Percentiles rank a stretch among this genome's conserved stretches.
phyloP scores from a whole-genome alignment of 768 basidiomycete species.

The Kondoa subrosea region DNA sequence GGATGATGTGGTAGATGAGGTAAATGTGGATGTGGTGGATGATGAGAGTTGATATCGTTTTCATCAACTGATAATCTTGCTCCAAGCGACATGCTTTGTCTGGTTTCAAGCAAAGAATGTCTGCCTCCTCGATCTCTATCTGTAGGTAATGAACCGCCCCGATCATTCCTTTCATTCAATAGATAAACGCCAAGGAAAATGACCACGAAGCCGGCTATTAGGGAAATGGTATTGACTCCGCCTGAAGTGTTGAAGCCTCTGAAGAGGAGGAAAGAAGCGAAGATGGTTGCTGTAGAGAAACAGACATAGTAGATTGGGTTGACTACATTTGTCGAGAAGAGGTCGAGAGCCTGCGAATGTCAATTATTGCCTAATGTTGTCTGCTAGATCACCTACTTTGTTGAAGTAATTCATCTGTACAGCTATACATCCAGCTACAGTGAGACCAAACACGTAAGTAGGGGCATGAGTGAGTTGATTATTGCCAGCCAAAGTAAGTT shows the following conservation, averaged over 20 bases:
- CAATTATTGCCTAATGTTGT: neutral
- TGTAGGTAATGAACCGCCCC: neutral
- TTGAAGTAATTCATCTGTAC: conserved; percentile 86
- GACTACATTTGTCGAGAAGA: conserved; percentile 95
- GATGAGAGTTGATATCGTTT: too few species aligned
- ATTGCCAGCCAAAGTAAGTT: conserved; percentile 76
- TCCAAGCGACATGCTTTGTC: conserved; percentile 6
- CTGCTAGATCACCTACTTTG: conserved; percentile 37
- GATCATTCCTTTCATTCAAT: conserved; percentile 33
- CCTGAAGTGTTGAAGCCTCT: conserved; percentile 87
- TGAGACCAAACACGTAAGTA: conserved; percentile 86
- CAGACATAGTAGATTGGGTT: conserved; percentile 97
- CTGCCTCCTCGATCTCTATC: neutral
- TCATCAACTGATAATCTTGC: neutral
- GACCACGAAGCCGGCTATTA: conserved; percentile 73
- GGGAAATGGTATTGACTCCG: conserved; percentile 62
- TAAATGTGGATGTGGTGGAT: neutral
- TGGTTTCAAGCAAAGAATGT: conserved; percentile 4
- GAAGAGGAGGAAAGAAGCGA: conserved; percentile 90
- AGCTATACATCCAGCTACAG: conserved; percentile 66
- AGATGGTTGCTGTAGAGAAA: conserved; percentile 80
- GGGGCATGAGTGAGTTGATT: conserved; percentile 89
- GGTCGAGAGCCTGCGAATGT: conserved; percentile 50
- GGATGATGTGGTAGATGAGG: neutral
- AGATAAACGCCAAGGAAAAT: conserved; percentile 97